Percentiles rank a stretch among this genome's conserved stretches.
phyloP scores from a whole-genome alignment of 148 eudicot genomes.

The Rhododendron simsii region DNA sequence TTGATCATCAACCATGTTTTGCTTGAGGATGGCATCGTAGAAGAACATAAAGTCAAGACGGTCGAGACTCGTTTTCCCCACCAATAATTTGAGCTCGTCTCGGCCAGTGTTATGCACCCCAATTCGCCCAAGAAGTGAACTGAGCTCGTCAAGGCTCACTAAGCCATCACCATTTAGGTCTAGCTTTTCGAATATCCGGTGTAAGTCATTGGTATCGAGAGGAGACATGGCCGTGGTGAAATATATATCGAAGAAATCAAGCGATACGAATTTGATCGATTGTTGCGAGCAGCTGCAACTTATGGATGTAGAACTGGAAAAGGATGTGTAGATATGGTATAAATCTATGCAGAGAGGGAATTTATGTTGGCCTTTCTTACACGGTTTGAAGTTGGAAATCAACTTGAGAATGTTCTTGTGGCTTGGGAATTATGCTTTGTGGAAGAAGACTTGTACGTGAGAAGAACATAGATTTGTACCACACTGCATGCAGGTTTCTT shows the following conservation, averaged over 20 bases:
- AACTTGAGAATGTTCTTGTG: not conserved
- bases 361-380: not conserved
- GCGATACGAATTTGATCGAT: not conserved
- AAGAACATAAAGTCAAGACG: slow-evolving; percentile 36
- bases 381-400: not conserved
- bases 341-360: not conserved
- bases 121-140: slow-evolving; percentile 34
- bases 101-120: slow-evolving; percentile 14
- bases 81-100: slow-evolving; percentile 33
- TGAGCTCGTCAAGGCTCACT: slow-evolving; percentile 52
- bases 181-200: slow-evolving; percentile 40
- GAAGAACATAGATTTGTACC: no score
- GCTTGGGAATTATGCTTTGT: not conserved
- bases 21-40: slow-evolving; percentile 24
- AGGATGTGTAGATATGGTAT: not conserved
- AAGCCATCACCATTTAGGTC: slow-evolving; percentile 48
- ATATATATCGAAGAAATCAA: not conserved
- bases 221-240: not conserved
- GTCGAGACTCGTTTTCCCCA: slow-evolving; percentile 35
- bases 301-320: not conserved
- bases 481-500: no score
- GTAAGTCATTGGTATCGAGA: slow-evolving; percentile 18
- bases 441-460: not conserved
- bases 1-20: not conserved
- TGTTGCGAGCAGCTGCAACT: not conserved